Percentiles rank a stretch among this genome's conserved stretches.
Evolutionary conservation across 306 rosid genomes (phyloP).

Genomic region (Vicia sativa): DNA sequence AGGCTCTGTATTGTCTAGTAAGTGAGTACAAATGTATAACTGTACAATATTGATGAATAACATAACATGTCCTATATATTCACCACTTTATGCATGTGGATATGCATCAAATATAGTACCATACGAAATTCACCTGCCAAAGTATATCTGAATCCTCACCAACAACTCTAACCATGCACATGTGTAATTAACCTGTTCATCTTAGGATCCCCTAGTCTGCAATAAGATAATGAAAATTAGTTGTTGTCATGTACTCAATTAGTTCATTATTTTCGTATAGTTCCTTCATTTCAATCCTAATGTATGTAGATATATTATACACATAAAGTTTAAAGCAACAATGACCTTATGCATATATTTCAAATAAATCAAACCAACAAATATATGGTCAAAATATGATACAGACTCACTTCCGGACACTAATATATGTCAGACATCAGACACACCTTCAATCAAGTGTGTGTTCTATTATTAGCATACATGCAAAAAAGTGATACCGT

Average conservation of each 20-base stretch:
- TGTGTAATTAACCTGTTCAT: constrained; percentile 29
- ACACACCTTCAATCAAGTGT: too few species aligned
- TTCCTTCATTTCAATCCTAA: constrained; percentile 1
- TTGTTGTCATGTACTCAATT: not conserved
- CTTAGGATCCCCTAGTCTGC: constrained; percentile 31
- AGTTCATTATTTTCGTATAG: constrained; percentile 5
- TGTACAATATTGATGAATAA: not conserved
- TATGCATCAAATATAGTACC: constrained; percentile 7
- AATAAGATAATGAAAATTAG: constrained; percentile 38
- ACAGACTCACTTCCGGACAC: too few species aligned
- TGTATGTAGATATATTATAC: not conserved
- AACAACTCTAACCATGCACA: constrained; percentile 7
- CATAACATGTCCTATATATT: constrained; percentile 19
- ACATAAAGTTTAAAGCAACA: too few species aligned
- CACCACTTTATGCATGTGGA: constrained; percentile 22
- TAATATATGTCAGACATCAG: too few species aligned
- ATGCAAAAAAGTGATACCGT: not conserved
- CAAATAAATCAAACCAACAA: too few species aligned
- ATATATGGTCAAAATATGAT: not conserved
- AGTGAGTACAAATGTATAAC: not conserved
- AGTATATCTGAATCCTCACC: constrained; percentile 31
- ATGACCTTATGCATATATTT: too few species aligned
- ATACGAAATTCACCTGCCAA: constrained; percentile 21
- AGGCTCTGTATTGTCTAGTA: not conserved
- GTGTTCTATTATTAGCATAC: not conserved